Evolutionary conservation across 2,329 filamentous ascomycete genomes (phyloP), one percentile per base, ranked within the genome.

Genomic region (Botrytis fragariae): DNA sequence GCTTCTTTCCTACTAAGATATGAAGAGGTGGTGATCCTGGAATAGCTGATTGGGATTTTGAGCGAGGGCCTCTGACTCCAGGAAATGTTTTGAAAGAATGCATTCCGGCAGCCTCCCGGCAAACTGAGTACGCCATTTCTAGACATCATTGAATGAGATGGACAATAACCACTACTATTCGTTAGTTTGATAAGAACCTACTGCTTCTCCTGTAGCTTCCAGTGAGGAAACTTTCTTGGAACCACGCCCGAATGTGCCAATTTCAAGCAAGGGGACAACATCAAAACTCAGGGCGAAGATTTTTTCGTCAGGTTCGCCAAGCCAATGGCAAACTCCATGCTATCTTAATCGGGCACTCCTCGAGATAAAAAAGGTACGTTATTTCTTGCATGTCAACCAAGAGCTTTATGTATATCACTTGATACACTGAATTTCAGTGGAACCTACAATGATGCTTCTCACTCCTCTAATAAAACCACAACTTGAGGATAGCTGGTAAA

Each of bases 51-150:
- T 16, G 67, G 37, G 51, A 62, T 42, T 44, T 25, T 68, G 25
- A 64, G 35, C 29, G 57, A 63, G 18, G 32, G 10, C 42, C 39
- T 67, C 29, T 59, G 59, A n/a, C 45, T 65, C 25, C 37, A 39
- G 45, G 72, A 51, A 22, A 67, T 29, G 4, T 42, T 60, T 39
- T 72, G 67, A n/a, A 73, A 39, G 7, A 75, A 29, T 20, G 72
- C 20, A 39, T 68, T 73, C 68, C 73, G 71, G 54, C 73, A 74
- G 37, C 65, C 61, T n/a, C 67, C 61, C 4, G 69, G 73, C 25
- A 75, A 68, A 48, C 45, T 70, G 62, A 74, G 72, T n/a, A 73
- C 44, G 25, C 71, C 42, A n/a, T 61, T 32, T 61, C 51, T 72
- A 51, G 48, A 69, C 63, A 72, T 69, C 32, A 44, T 72, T 57